These are phyloP conservation scores for Miscanthus lutarioriparius DNA, from an alignment of 176 grass and related monocot species.

Conservation along the genomic window DNA sequence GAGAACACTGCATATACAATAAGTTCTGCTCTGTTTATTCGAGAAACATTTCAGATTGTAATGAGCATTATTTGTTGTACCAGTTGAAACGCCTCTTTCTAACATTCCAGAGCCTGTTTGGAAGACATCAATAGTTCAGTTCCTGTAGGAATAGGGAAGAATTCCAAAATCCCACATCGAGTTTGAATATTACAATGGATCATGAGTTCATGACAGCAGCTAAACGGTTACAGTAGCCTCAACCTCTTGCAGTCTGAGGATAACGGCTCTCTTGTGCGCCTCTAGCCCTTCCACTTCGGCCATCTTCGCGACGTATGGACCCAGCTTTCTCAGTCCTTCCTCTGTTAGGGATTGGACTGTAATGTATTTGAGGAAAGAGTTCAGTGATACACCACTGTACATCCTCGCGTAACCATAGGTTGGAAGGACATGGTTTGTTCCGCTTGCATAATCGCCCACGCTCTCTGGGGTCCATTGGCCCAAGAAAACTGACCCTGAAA, in stretches of 20 bases:
- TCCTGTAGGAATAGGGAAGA: background rate
- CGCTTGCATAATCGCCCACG: conserved; percentile 84
- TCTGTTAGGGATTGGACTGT: conserved; percentile 86
- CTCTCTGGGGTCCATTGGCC: conserved; percentile 92
- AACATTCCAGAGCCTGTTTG: background rate
- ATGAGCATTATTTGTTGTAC: background rate
- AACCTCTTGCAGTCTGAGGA: conserved; percentile 72
- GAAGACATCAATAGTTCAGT: background rate
- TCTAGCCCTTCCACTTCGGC: conserved; percentile 91
- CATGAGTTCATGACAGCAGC: background rate
- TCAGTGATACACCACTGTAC: conserved; percentile 92
- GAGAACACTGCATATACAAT: background rate
- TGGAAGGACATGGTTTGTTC: conserved; percentile 92
- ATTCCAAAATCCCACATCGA: background rate
- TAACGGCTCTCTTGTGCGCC: conserved; percentile 94
- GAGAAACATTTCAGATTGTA: background rate
- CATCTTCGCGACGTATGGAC: conserved; percentile 80
- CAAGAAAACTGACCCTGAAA: conserved; percentile 86
- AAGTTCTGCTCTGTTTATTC: background rate
- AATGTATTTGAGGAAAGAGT: conserved; percentile 93
- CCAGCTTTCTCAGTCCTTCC: conserved; percentile 78
- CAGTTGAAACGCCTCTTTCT: conserved; percentile 1
- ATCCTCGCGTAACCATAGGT: conserved; percentile 94
- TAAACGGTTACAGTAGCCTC: conserved; percentile 63
- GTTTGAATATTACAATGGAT: background rate